A percentile compares a stretch with the other conserved stretches of the same genome.
phyloP scores from a whole-genome alignment of 2,329 filamentous ascomycete genomes.

The Thermoascus crustaceus region DNA sequence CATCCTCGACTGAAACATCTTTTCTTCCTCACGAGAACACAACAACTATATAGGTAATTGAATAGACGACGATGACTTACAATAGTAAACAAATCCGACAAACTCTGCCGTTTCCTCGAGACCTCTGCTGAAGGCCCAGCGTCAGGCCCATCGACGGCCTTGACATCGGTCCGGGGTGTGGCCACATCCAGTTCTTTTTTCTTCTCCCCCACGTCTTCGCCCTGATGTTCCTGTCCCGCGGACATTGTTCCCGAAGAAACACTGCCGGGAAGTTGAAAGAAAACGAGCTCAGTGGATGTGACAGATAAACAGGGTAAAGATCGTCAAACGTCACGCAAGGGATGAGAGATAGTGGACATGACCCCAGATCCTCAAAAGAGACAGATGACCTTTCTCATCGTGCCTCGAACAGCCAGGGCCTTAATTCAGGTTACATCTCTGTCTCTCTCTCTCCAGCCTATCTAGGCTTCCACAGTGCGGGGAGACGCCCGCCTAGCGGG shows the following conservation, averaged over 20 bases:
- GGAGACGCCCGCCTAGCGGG: no score
- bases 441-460: no score
- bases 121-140: constrained; percentile 9
- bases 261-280: neutral
- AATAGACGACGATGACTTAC: constrained; percentile 10
- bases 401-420: no score
- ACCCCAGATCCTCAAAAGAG: no score
- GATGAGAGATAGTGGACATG: no score
- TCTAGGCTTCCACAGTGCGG: no score
- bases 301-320: neutral
- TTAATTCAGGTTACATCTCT: no score
- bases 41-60: no score
- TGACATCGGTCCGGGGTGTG: neutral
- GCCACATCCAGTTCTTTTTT: neutral
- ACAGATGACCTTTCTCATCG: no score
- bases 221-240: neutral
- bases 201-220: neutral
- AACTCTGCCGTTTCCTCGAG: constrained; percentile 15
- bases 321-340: no score
- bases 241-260: neutral
- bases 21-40: no score
- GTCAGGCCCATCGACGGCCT: neutral
- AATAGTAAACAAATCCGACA: constrained; percentile 22
- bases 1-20: neutral
- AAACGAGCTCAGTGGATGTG: neutral